These are phyloP conservation scores for Botryotinia calthae DNA, from an alignment of 2,329 filamentous ascomycete species.

Conservation along the genomic window DNA sequence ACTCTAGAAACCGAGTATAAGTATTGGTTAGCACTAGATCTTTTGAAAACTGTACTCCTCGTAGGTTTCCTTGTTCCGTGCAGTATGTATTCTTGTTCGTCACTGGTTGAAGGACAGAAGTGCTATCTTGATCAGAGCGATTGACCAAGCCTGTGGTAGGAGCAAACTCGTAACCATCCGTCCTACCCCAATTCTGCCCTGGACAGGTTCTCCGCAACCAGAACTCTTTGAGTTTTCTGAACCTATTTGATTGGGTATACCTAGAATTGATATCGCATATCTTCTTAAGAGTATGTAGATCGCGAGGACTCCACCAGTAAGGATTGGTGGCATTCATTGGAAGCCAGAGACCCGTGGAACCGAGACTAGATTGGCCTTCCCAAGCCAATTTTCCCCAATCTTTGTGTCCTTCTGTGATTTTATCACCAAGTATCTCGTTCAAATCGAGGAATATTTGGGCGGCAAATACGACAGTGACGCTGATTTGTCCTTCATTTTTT, in stretches of 20 bases:
- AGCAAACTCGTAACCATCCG: background rate
- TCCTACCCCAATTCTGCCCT: background rate
- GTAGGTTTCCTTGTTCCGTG: background rate
- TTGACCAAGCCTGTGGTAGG: background rate
- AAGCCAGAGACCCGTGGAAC: background rate
- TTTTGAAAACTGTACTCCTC: background rate
- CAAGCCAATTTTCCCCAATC: background rate
- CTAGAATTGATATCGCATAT: background rate
- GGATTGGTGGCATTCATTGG: background rate
- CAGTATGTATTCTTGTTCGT: background rate
- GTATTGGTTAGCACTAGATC: background rate
- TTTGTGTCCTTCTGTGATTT: background rate
- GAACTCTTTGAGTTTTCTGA: background rate
- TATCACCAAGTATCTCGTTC: background rate
- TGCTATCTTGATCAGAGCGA: background rate
- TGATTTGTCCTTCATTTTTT: background rate
- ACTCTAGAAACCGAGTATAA: too few species aligned
- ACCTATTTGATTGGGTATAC: background rate
- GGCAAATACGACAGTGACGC: background rate
- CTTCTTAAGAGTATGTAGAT: background rate
- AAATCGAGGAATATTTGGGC: conserved; percentile 7
- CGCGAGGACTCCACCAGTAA: background rate
- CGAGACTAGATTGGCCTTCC: background rate
- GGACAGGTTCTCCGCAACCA: background rate
- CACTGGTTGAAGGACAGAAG: background rate